Percentiles rank a stretch among this genome's conserved stretches.
Conservation (phyloP, 2,329 filamentous ascomycete species). For the Nemania sp. region DNA sequence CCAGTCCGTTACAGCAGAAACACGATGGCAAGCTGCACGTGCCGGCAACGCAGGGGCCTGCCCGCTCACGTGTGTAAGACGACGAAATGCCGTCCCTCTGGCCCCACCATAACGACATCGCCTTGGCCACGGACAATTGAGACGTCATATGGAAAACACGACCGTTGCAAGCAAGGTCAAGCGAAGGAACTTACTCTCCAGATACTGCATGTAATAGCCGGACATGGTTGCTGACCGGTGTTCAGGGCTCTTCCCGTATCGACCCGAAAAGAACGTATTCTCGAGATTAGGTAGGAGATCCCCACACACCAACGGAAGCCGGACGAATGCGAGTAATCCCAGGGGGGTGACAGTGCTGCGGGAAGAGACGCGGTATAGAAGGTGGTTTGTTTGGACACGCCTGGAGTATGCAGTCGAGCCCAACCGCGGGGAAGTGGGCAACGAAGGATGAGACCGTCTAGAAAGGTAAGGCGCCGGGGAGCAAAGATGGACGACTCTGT, state of each 20-base stretch:
- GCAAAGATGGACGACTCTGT: conserved; percentile 44
- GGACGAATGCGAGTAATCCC: conserved; percentile 36
- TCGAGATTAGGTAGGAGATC: conserved; percentile 33
- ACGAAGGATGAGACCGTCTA: conserved; percentile 41
- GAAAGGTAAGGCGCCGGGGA: conserved; percentile 43
- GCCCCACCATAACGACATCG: conserved; percentile 40
- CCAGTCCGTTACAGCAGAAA: conserved; percentile 35
- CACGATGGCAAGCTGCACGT: conserved; percentile 40
- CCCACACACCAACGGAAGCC: conserved; percentile 35
- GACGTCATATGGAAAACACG: conserved; percentile 21
- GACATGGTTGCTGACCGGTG: conserved; percentile 51
- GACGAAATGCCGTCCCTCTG: conserved; percentile 39
- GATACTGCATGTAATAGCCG: conserved; percentile 73
- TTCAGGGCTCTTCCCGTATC: conserved; percentile 32
- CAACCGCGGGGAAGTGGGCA: conserved; percentile 50
- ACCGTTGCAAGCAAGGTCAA: conserved; percentile 24
- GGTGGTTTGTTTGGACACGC: conserved; percentile 29
- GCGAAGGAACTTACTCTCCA: conserved; percentile 67
- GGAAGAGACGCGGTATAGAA: conserved; percentile 40
- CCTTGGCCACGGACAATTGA: conserved; percentile 37
- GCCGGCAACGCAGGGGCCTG: conserved; percentile 39
- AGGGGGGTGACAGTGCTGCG: conserved; percentile 37
- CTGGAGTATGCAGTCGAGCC: conserved; percentile 59
- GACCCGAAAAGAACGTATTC: conserved; percentile 35
- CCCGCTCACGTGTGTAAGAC: conserved; percentile 43